Percentiles rank a stretch among this genome's conserved stretches.
These are phyloP conservation scores for Domatiomyces catenatus DNA, from an alignment of 2,329 filamentous ascomycete species.

Conservation along the genomic window DNA sequence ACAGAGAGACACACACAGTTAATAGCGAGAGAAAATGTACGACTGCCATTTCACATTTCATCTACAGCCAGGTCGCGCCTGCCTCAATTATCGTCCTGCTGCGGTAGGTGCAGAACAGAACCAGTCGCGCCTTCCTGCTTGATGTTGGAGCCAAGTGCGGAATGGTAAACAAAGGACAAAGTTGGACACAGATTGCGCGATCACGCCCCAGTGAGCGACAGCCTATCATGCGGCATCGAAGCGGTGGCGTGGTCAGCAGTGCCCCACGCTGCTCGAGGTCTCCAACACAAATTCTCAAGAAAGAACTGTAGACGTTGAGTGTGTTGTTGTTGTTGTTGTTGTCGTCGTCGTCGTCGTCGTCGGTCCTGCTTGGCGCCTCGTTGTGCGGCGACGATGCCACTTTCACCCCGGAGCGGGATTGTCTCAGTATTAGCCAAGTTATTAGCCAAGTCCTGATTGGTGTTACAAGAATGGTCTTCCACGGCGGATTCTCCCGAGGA, in stretches of 20 bases:
- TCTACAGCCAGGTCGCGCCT: too few relatives aligned
- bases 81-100: too few relatives aligned
- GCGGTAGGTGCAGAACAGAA: too few relatives aligned
- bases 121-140: background rate
- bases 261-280: background rate
- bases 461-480: background rate
- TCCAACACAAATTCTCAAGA: background rate
- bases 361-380: background rate
- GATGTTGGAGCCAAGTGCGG: background rate
- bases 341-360: background rate
- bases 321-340: too few relatives aligned
- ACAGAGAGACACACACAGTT: too few relatives aligned
- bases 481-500: slow-evolving; percentile 1
- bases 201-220: background rate
- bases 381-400: background rate
- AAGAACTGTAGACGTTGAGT: background rate
- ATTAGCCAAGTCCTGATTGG: background rate
- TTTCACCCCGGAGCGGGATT: background rate
- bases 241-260: background rate
- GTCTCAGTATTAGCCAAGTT: background rate
- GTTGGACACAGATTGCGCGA: background rate
- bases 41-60: too few relatives aligned
- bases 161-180: background rate
- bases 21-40: background rate
- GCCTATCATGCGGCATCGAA: background rate